Conservation (phyloP, 257 asterid genomes). For the Eustoma russellianum region DNA sequence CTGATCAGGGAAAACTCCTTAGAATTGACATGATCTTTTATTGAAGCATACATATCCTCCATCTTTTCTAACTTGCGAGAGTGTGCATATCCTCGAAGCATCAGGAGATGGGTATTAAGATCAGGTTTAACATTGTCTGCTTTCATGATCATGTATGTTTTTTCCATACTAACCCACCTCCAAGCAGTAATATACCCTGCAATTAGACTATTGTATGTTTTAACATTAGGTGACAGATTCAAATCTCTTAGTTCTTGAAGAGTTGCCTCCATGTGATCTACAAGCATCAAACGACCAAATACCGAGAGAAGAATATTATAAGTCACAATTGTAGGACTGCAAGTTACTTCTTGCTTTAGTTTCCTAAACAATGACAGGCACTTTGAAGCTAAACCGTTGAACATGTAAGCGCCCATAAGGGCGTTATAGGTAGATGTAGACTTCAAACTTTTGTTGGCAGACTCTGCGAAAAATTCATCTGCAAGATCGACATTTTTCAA, state of each 20-base stretch:
- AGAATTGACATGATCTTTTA: slow-evolving; percentile 33
- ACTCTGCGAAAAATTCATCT: slow-evolving; percentile 56
- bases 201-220: slow-evolving; percentile 54
- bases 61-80: slow-evolving; percentile 61
- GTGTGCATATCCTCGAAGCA: slow-evolving; percentile 83
- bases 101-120: slow-evolving; percentile 38
- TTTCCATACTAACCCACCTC: slow-evolving; percentile 84
- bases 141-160: slow-evolving; percentile 45
- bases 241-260: slow-evolving; percentile 39
- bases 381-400: slow-evolving; percentile 34
- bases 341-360: slow-evolving; percentile 41
- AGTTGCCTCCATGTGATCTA: slow-evolving; percentile 73
- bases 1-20: slow-evolving; percentile 39
- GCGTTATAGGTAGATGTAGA: slow-evolving; percentile 49
- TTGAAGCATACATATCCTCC: slow-evolving; percentile 60
- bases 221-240: slow-evolving; percentile 37
- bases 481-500: slow-evolving; percentile 48
- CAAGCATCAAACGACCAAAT: slow-evolving; percentile 54
- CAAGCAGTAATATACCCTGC: slow-evolving; percentile 80
- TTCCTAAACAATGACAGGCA: slow-evolving; percentile 53
- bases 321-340: slow-evolving; percentile 56
- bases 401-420: slow-evolving; percentile 56
- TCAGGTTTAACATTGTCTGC: slow-evolving; percentile 40
- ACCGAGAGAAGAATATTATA: slow-evolving; percentile 79
- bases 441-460: slow-evolving; percentile 42